Conservation (phyloP, 2,329 filamentous ascomycete species). For the Phyllosticta citribraziliensis region DNA sequence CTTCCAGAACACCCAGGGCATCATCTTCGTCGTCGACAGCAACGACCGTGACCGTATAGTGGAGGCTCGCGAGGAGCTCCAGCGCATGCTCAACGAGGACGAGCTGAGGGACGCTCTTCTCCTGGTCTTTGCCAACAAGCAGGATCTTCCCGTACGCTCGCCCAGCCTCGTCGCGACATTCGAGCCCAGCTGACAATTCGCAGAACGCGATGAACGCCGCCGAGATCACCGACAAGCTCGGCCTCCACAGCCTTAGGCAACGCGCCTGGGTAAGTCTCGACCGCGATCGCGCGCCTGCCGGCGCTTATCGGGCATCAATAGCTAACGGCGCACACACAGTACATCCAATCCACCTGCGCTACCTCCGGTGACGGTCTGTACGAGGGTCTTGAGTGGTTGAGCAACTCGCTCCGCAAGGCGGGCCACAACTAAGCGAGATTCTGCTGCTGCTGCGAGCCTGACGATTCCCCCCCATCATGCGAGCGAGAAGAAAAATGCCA, state of each 20-base stretch:
- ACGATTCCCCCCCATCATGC: slow-evolving; percentile 4
- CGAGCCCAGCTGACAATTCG: slow-evolving; percentile 1
- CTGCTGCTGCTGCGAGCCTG: not conserved
- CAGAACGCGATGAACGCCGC: slow-evolving; percentile 99
- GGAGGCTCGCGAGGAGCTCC: slow-evolving; percentile 84
- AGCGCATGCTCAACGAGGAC: slow-evolving; percentile 94
- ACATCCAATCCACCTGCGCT: slow-evolving; percentile 99
- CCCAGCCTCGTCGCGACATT: slow-evolving; percentile 12
- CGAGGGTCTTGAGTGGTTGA: slow-evolving; percentile 73
- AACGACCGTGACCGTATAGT: slow-evolving; percentile 86
- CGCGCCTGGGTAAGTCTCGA: slow-evolving; percentile 81
- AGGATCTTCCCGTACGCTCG: slow-evolving; percentile 76
- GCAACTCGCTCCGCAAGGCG: slow-evolving; percentile 43
- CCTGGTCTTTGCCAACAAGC: slow-evolving; percentile 97
- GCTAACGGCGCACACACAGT: slow-evolving; percentile 38
- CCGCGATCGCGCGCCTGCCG: not conserved
- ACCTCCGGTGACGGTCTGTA: slow-evolving; percentile 99
- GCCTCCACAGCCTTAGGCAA: slow-evolving; percentile 96
- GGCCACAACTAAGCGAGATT: slow-evolving; percentile 11
- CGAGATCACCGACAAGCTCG: slow-evolving; percentile 99
- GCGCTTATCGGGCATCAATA: not conserved
- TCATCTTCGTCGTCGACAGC: slow-evolving; percentile 98
- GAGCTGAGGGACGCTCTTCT: slow-evolving; percentile 95
- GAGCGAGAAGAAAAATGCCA: slow-evolving; percentile 3
- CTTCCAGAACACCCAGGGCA: slow-evolving; percentile 88